Percentiles rank a stretch among this genome's conserved stretches.
Evolutionary conservation across 2,329 filamentous ascomycete genomes (phyloP).

Genomic region (Aureobasidium sp.): DNA sequence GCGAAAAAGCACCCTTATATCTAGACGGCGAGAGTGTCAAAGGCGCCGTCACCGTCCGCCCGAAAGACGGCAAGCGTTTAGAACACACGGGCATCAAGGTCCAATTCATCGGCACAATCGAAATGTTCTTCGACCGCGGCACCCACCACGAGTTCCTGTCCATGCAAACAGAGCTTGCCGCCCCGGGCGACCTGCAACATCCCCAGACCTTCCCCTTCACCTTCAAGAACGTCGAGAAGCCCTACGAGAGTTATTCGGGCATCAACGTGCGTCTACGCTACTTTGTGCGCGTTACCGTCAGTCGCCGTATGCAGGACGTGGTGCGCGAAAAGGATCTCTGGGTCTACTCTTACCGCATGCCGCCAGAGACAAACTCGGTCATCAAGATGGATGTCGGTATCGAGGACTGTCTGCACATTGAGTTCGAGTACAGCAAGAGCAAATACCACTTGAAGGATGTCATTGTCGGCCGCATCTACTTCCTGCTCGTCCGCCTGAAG

Average conservation of each 20-base stretch:
- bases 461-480: conserved; percentile 97
- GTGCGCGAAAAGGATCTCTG: conserved; percentile 99
- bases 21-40: conserved; percentile 98
- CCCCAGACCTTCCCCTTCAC: conserved; percentile 99
- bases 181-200: conserved; percentile 95
- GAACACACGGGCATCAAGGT: conserved; percentile 99
- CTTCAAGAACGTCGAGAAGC: conserved; percentile 99
- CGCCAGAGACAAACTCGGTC: conserved; percentile 93
- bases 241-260: conserved; percentile 98
- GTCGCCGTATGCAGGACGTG: conserved; percentile 93
- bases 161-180: conserved; percentile 90
- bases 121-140: conserved; percentile 99
- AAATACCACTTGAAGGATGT: conserved; percentile 99
- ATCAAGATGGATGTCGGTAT: conserved; percentile 99
- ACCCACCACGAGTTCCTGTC: conserved; percentile 99
- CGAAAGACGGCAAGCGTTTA: conserved; percentile 95
- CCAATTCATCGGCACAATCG: conserved; percentile 98
- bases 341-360: conserved; percentile 98
- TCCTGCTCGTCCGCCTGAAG: conserved; percentile 91
- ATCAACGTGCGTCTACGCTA: conserved; percentile 99
- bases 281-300: conserved; percentile 95
- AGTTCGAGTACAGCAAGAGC: conserved; percentile 98
- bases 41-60: conserved; percentile 86
- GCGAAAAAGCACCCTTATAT: conserved; percentile 93
- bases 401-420: conserved; percentile 97